These are phyloP conservation scores for Sporobolomyces pararoseus DNA, from an alignment of 768 basidiomycete genomes.

Conservation along the genomic window DNA sequence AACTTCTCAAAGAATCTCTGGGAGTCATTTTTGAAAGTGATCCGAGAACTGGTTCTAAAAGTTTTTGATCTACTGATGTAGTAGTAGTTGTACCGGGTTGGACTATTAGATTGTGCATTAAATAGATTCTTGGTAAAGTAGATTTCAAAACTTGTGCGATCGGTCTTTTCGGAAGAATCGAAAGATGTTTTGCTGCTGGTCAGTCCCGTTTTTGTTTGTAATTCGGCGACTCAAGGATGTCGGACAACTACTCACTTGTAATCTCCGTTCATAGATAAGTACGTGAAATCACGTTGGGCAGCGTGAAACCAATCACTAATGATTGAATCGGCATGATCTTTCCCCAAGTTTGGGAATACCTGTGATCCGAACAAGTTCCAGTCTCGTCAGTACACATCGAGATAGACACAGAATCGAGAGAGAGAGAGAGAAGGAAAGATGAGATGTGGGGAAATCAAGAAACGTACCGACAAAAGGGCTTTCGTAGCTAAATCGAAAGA, in stretches of 20 bases:
- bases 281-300: constrained; percentile 36
- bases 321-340: background rate
- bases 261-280: constrained; percentile 26
- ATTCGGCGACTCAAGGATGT: too few relatives aligned
- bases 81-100: background rate
- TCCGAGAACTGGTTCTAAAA: constrained; percentile 3
- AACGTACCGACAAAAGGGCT: background rate
- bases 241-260: constrained; percentile 17
- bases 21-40: background rate
- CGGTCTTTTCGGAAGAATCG: background rate
- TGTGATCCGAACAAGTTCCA: too few relatives aligned
- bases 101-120: constrained; percentile 14
- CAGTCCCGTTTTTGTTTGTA: too few relatives aligned
- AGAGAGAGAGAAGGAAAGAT: background rate
- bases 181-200: too few relatives aligned
- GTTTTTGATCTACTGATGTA: background rate
- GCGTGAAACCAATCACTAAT: constrained; percentile 36
- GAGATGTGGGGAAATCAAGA: background rate
- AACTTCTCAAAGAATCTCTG: too few relatives aligned
- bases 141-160: constrained; percentile 29
- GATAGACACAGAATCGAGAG: background rate
- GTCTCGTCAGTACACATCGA: too few relatives aligned
- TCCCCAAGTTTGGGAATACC: background rate
- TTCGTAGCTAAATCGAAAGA: background rate
- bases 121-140: constrained; percentile 25